These are phyloP conservation scores for Rhizophora apiculata DNA, from an alignment of 345 rosid genomes.

Conservation along the genomic window DNA sequence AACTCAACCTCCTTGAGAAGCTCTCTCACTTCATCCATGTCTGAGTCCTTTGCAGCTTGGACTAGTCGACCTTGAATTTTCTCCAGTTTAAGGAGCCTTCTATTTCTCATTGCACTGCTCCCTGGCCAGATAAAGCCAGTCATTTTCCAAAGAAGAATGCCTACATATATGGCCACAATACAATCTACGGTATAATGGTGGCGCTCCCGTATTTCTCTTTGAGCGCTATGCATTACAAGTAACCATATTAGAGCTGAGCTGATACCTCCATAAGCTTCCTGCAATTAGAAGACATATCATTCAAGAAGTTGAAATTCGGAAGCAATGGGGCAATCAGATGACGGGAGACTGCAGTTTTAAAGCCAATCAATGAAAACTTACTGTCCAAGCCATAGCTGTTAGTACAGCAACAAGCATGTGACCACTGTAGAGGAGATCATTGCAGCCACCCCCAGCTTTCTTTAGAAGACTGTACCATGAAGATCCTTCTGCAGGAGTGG, in stretches of 20 bases:
- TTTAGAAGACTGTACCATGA: slow-evolving; percentile 72
- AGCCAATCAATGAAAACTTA: slow-evolving; percentile 21
- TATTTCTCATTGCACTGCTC: slow-evolving; percentile 27
- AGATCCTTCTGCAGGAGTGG: slow-evolving; percentile 59
- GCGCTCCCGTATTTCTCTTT: slow-evolving; percentile 81
- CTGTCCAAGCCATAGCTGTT: slow-evolving; percentile 99
- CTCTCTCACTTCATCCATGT: slow-evolving; percentile 79
- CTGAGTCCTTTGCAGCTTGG: slow-evolving; percentile 85
- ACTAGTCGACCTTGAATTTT: slow-evolving; percentile 61
- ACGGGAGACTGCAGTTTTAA: neutral
- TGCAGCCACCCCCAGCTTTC: slow-evolving; percentile 97
- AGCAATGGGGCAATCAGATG: slow-evolving; percentile 6
- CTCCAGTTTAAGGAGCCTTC: slow-evolving; percentile 50
- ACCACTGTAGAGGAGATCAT: slow-evolving; percentile 91
- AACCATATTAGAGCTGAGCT: slow-evolving; percentile 82
- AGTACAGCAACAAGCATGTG: slow-evolving; percentile 94
- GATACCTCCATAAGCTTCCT: slow-evolving; percentile 93
- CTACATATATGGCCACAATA: slow-evolving; percentile 80
- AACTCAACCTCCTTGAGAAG: slow-evolving; percentile 69
- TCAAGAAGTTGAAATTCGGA: neutral
- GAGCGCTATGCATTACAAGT: slow-evolving; percentile 77
- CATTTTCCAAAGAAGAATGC: slow-evolving; percentile 90
- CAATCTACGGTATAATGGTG: slow-evolving; percentile 93
- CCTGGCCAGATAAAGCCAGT: slow-evolving; percentile 77
- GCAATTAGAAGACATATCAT: slow-evolving; percentile 22